Base-by-base conservation (phyloP, 176 grass and related monocot species). In the Areca catechu region DNA sequence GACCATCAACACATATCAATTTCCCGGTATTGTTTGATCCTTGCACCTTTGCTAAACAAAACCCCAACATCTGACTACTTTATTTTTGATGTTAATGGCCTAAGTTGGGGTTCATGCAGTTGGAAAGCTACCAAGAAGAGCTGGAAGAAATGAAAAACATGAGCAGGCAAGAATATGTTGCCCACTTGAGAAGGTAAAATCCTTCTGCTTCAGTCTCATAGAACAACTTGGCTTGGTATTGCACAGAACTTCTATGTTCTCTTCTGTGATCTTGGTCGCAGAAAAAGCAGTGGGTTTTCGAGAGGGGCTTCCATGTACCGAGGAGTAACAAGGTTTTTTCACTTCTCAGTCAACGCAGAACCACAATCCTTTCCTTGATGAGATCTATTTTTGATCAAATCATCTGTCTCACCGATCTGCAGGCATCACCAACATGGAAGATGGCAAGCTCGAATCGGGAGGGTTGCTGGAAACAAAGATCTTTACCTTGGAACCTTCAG, bases 391-490 rank as follows among this genome's bases (percentile, higher is more conserved):
- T 43, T 43, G 34, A 43, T 3, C 10, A 43, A 12, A 43, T 43
- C 14, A 1, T 14, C 7, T 43, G 34, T 43, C 56, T 1, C 24
- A 51, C 53, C 59, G 43, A 49, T 77, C 63, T 68, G 18, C 70
- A 98, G 93, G 67, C 93, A 98, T 72, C 93, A 98, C 60, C 93
- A 98, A 59, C 88, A 98, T 55, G 93, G 93, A 66, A 88, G 84
- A 77, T 98, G 93, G 93, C 93, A 98, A 70, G 85, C 93, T 70
- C 66, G 93, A 51, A 98, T 98, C 60, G 93, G 93, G n/a, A 57
- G 93, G 51, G 93, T 98, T 74, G 87, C 88, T 68, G 93, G 93
- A 49, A 98, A 98, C 83, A 98, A 98, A 72, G 93, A 98, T 75
- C 75, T 98, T 48, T 98, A 98, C 68, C 93, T 98, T 15, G 88